phyloP scores from a whole-genome alignment of 202 grass and related monocot species.

The Zizania palustris region DNA sequence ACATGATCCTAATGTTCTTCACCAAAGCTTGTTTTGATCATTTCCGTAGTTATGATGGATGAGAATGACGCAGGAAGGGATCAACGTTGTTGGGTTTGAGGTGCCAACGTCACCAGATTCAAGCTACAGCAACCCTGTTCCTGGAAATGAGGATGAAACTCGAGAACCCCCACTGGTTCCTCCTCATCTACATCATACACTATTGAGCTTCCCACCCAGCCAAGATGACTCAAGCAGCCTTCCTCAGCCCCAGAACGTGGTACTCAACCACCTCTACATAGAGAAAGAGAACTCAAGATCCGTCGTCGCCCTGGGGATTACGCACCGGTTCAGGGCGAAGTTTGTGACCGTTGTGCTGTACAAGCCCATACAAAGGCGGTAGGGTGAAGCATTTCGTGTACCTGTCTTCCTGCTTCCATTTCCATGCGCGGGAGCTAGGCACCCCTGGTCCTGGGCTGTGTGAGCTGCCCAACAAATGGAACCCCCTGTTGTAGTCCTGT shows the following conservation, averaged over 20 bases:
- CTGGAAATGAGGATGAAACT: slow-evolving; percentile 84
- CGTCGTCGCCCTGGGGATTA: slow-evolving; percentile 80
- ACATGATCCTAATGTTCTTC: neutral
- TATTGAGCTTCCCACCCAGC: slow-evolving; percentile 74
- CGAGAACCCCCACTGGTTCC: slow-evolving; percentile 81
- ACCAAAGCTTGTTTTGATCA: neutral
- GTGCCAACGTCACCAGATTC: slow-evolving; percentile 86
- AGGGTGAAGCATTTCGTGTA: slow-evolving; percentile 45
- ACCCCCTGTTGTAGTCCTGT: no score
- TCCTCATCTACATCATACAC: slow-evolving; percentile 78
- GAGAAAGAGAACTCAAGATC: slow-evolving; percentile 93
- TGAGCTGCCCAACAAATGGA: slow-evolving; percentile 29
- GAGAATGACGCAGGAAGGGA: slow-evolving; percentile 65
- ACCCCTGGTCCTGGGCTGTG: slow-evolving; percentile 29
- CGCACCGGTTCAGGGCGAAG: slow-evolving; percentile 83
- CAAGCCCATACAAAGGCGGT: slow-evolving; percentile 92
- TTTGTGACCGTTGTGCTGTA: slow-evolving; percentile 95
- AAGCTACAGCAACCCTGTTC: slow-evolving; percentile 83
- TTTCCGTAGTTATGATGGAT: slow-evolving; percentile 6
- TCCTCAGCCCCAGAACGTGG: slow-evolving; percentile 75
- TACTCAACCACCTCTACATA: slow-evolving; percentile 98
- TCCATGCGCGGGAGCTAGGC: neutral
- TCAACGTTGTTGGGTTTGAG: slow-evolving; percentile 90
- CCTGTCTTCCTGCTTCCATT: slow-evolving; percentile 38
- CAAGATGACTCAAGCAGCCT: slow-evolving; percentile 76